phyloP scores from a whole-genome alignment of 352 stramenopile genomes.

The Hyphochytrium catenoides region DNA sequence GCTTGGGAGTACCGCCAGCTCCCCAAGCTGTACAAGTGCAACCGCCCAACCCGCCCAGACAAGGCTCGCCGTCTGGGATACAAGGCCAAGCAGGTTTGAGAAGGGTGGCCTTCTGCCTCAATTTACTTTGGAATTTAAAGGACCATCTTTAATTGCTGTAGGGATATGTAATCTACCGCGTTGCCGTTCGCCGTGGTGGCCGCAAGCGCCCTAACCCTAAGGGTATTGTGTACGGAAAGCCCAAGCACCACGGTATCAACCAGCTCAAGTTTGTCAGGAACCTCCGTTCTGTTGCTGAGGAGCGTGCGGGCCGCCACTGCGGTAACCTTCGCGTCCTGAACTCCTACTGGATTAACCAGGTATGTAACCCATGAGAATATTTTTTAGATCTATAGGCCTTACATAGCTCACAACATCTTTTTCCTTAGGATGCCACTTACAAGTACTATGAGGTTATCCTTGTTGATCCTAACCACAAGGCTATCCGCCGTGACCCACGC shows the following conservation, averaged over 20 bases:
- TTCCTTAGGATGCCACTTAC: slow-evolving; percentile 83
- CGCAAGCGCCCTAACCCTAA: slow-evolving; percentile 97
- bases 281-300: slow-evolving; percentile 89
- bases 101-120: slow-evolving; percentile 1
- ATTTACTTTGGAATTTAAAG: not conserved
- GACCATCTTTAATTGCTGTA: slow-evolving; percentile 5
- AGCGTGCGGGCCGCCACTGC: slow-evolving; percentile 92
- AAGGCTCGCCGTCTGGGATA: slow-evolving; percentile 98
- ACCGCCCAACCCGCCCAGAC: slow-evolving; percentile 84
- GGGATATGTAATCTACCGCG: slow-evolving; percentile 89
- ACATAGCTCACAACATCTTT: not conserved
- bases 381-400: not conserved
- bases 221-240: slow-evolving; percentile 99
- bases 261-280: slow-evolving; percentile 98
- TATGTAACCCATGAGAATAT: not conserved
- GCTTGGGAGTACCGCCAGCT: slow-evolving; percentile 96
- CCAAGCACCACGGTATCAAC: slow-evolving; percentile 99
- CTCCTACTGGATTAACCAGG: slow-evolving; percentile 99
- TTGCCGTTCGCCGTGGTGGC: slow-evolving; percentile 90
- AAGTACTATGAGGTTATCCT: slow-evolving; percentile 99
- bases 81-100: slow-evolving; percentile 99
- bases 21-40: slow-evolving; percentile 83
- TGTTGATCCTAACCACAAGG: slow-evolving; percentile 91
- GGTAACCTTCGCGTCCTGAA: slow-evolving; percentile 97
- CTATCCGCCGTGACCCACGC: slow-evolving; percentile 93